Base-by-base conservation (phyloP, 1,139 yeast species). In the Zygosaccharomyces pseudobailii region DNA sequence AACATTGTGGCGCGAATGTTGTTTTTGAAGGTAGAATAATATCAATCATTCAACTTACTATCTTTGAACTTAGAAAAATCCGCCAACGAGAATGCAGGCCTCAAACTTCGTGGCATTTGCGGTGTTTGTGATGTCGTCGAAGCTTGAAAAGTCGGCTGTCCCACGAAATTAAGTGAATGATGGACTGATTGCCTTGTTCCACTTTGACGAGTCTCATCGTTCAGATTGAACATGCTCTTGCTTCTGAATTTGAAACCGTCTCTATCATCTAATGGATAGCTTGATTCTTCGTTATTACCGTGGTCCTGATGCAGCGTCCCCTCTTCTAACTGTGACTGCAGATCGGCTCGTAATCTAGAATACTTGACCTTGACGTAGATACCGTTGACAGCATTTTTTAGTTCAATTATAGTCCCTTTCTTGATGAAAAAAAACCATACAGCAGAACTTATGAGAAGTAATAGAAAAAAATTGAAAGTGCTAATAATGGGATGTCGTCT, bases 1-100 rank as follows among this genome's bases (percentile, higher is more conserved):
- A 27, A 9, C 7, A 10, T 4, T 7, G 5, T 22, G 23, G 32
- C 31, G 36, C n/a, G 38, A 13, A 27, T 28, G 17, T 36, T 10
- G n/a, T 25, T 10, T 5, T 24, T 24, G 9, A 23, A 13, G 20
- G 27, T 6, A 24, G 25, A 25, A 23, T 32, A 17, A 24, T 7
- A 6, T 31, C 37, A 51, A 25, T 53, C 52, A 13, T 46, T 49
- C 22, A 51, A 45, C 32, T 51, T 50, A 20, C 47, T 48, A 33
- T 51, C 56, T 32, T 54, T 55, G 41, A 56, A 54, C 41, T 56
- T 57, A 20, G 60, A 58, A 40, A 63, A 63, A 44, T 63, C 67
- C 0, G 66, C 57, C 41, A 63, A 43, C 0, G 67, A 60, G 36
- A 62, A 62, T 10, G 61, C 57, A 2, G 66, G 53, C 41, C 57